Base-by-base conservation (phyloP, 345 rosid species). In the Gossypium thurberi region DNA sequence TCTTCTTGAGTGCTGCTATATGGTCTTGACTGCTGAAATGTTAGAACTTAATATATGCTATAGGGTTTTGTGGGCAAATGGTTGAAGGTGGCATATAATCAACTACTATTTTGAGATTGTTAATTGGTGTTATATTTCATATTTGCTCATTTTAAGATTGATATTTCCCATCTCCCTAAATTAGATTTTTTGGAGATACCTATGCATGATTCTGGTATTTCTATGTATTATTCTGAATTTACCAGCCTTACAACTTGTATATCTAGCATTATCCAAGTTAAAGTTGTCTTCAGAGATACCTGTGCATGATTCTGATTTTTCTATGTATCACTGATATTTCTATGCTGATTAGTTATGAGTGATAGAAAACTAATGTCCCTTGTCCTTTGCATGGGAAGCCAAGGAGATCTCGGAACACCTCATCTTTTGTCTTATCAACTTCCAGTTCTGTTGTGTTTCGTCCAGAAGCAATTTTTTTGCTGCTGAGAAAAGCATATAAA, bases 401-500 rank as follows among this genome's bases (percentile, higher is more conserved):
- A 37, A 84, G 92, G 81, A 85, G 91, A 81, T 82, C 87, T 18
- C 87, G 92, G 43, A 82, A 85, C 76, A 66, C 75, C 60, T 81
- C 87, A 48, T 72, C 87, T 40, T 76, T 83, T 68, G 62, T 75
- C 63, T 77, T 79, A 74, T 78, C 84, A 67, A 81, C 82, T 21
- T 81, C 92, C 70, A 83, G 77, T 75, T 85, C 86, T 62, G 73
- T 84, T 75, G 88, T 82, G 65, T 87, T 89, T 74, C 84, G 92
- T 69, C 83, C 88, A 6, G 97, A 89, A 83, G 84, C 79, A 42
- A 82, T 84, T 71, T 85, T 91, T 75, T 70, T 81, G 81, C 83
- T 91, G 57, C 83, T 91, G 62, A 83, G 92, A 75, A 89, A 84
- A 81, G 94, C 97, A 57, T 81, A 81, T 74, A 83, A 81, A 79